Evolutionary conservation across 192 early-diverging fungal species (phyloP), one percentile per base, ranked within the genome.

Genomic region (Umbelopsis vinacea): DNA sequence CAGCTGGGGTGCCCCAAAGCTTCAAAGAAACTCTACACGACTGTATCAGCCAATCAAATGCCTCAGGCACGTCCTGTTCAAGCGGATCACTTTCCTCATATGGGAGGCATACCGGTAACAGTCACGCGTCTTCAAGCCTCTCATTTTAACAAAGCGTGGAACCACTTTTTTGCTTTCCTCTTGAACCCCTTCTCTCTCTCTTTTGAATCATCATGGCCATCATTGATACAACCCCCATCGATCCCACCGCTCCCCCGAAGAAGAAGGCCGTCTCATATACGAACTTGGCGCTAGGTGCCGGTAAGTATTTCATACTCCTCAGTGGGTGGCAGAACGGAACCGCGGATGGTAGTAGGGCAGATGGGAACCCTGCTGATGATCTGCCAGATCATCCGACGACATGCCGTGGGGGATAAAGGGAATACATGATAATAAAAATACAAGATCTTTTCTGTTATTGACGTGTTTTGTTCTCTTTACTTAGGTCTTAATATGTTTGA

Each of bases 241-340:
- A 73, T 66, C 53, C 76, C n/a, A 69, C 66, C 33, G 67, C 71
- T 53, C 55, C 77, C 53, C 57, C 69, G 47, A 55, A 88, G 74
- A 98, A 98, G 85, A 97, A 98, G 79, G 83, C 93, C 45, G 75
- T 97, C 67, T 93, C 90, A 55, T 97, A 88, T 80, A 79, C 81
- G 55, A 98, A 98, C 80, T 87, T 98, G 46, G 89, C 89, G 15
- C 81, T 98, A 45, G 95, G 96, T 55, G 96, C 94, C 45, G 91
- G 89, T 84, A 92, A 72, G 68, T 67, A 11, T 7, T n/a, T 43
- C 40, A 43, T 43, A 43, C 11, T n/a, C 26, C 40, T 45, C 38
- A 21, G 15, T 37, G 21, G n/a, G 10, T 17, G 67, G 35, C n/a
- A 33, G n/a, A n/a, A n/a, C n/a, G n/a, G n/a, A n/a, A 35, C 63